phyloP scores from a whole-genome alignment of 2,329 filamentous ascomycete genomes.

The Colletotrichum somersetense region DNA sequence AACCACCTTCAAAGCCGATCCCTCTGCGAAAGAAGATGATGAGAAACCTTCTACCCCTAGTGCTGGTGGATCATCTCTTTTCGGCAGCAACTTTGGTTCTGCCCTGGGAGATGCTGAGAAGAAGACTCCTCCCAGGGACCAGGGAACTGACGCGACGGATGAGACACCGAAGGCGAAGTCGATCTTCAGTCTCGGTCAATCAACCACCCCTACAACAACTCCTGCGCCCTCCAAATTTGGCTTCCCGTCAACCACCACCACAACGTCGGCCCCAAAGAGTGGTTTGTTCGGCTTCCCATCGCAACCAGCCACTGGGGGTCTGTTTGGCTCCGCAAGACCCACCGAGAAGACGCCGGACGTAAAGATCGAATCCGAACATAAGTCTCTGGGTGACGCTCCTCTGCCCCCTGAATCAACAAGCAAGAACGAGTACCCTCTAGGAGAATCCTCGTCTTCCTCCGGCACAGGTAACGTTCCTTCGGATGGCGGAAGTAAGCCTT shows the following conservation, averaged over 20 bases:
- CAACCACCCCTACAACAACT: constrained; percentile 65
- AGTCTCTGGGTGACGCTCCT: constrained; percentile 55
- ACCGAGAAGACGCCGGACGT: constrained; percentile 41
- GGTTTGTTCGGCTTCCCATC: constrained; percentile 54
- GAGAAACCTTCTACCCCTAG: constrained; percentile 60
- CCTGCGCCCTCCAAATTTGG: constrained; percentile 63
- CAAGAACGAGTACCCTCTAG: constrained; percentile 62
- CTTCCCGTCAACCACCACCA: constrained; percentile 49
- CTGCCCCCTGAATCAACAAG: constrained; percentile 69
- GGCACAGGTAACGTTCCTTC: constrained; percentile 53
- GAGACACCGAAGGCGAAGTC: constrained; percentile 53
- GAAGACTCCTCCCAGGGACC: constrained; percentile 60
- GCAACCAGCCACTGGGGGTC: constrained; percentile 45
- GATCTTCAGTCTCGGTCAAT: constrained; percentile 42
- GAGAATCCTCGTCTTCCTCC: constrained; percentile 67
- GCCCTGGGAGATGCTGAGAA: constrained; percentile 64
- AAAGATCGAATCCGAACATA: constrained; percentile 50
- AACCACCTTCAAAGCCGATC: constrained; percentile 76
- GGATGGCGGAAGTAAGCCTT: constrained; percentile 47
- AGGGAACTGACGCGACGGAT: constrained; percentile 63
- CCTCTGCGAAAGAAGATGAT: constrained; percentile 70
- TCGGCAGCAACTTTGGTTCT: constrained; percentile 72
- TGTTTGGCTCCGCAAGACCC: constrained; percentile 46
- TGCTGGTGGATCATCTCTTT: constrained; percentile 64
- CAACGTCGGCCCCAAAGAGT: constrained; percentile 42